Evolutionary conservation across 179 eudicot species (phyloP), one percentile per base, ranked within the genome.

Genomic region (Silene coronaria): DNA sequence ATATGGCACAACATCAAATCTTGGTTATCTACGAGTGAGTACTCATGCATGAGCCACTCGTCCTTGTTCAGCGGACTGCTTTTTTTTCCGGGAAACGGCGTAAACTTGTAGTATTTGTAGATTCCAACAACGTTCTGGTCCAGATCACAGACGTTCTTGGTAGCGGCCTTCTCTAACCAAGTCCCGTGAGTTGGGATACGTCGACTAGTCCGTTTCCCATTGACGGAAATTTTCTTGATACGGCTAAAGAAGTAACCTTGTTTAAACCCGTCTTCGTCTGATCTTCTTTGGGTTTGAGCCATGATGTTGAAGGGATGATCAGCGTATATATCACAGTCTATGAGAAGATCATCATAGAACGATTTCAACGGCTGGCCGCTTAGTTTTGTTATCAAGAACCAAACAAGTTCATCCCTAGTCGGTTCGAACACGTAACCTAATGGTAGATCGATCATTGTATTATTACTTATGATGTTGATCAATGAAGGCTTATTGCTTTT

Each of bases 1-100:
- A 61, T 61, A 61, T 61, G 16, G 30, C 65, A 61, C 65, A 62
- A 62, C 5, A 62, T 26, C 0, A 26, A 12, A 23, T 62, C 66
- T 12, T 62, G 5, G 11, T 12, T 23, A 1, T 26, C 17, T 7
- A 10, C 3, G 19, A 62, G 16, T 24, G 34, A 62, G 34, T 62
- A 62, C 66, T 62, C 66, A 9, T 62, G 66, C 66, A 62, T 62
- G 28, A 8, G 22, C 66, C 66, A 62, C 66, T 26, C 32, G 3
- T 23, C 14, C 66, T 62, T 4, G 23, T 62, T 23, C 66, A 7
- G 3, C 17, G 0, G 0, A 0, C 24, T 24, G 1, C 4, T 8
- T 6, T 62, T 10, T 4, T 16, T 11, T 46, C 16, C 48, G 0
- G 48, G 8, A 42, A 0, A 9, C 65, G 65, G 65, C 14, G 1